Conservation (phyloP, 2,329 filamentous ascomycete species). For the Chaetomium sp. region DNA sequence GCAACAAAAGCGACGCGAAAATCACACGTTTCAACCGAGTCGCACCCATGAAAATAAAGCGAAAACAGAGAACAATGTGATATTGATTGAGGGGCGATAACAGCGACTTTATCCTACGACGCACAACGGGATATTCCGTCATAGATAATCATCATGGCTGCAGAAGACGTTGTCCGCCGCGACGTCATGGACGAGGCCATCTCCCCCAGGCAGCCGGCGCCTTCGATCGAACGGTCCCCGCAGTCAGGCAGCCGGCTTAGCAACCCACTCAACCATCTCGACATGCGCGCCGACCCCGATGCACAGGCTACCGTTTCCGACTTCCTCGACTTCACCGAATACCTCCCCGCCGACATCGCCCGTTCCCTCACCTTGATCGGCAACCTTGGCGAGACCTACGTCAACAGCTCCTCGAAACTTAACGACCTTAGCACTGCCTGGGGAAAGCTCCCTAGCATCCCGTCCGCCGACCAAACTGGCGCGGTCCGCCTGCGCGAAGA, state of each 20-base stretch:
- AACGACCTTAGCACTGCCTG: constrained; percentile 60
- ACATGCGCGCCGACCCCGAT: constrained; percentile 63
- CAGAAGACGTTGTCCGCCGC: constrained; percentile 25
- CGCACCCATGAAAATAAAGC: background rate
- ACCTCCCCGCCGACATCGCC: constrained; percentile 66
- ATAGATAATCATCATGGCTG: constrained; percentile 21
- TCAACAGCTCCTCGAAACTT: constrained; percentile 56
- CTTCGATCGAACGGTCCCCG: constrained; percentile 41
- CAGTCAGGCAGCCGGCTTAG: constrained; percentile 38
- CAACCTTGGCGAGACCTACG: constrained; percentile 62
- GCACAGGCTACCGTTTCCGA: constrained; percentile 70
- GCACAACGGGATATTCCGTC: background rate
- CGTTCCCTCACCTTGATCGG: constrained; percentile 67
- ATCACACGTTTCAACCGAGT: background rate
- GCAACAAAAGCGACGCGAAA: background rate
- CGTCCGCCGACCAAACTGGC: constrained; percentile 50
- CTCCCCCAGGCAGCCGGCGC: constrained; percentile 42
- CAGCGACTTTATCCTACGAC: constrained; percentile 3
- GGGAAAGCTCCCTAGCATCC: constrained; percentile 55
- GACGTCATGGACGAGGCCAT: constrained; percentile 39
- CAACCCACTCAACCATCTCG: constrained; percentile 48
- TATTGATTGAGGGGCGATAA: constrained; percentile 3
- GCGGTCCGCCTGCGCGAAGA: constrained; percentile 58
- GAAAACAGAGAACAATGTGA: background rate
- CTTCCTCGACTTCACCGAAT: constrained; percentile 71